Conservation (phyloP, 768 basidiomycete genomes). For the Trametes villosa region DNA sequence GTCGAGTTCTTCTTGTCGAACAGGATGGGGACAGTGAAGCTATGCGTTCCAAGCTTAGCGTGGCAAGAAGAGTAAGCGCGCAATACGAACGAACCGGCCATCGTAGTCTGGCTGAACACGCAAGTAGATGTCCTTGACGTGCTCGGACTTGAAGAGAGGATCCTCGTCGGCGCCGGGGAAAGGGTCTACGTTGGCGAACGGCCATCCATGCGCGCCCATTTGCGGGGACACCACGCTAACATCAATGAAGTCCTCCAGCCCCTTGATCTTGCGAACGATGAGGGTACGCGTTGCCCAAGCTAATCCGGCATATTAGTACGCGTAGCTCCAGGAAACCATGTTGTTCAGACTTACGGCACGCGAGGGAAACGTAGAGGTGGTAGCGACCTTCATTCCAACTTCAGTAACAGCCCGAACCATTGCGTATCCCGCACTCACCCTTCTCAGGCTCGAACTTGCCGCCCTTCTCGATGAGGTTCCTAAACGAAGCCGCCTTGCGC, state of each 20-base stretch:
- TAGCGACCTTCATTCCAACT: too few species aligned
- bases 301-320: constrained; percentile 33
- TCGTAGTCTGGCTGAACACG: too few species aligned
- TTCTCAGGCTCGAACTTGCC: constrained; percentile 74
- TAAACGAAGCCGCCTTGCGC: constrained; percentile 55
- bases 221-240: constrained; percentile 83
- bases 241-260: constrained; percentile 82
- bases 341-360: constrained; percentile 69
- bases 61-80: too few species aligned
- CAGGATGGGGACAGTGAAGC: constrained; percentile 87
- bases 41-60: background rate
- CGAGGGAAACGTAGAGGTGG: constrained; percentile 86
- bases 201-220: constrained; percentile 87
- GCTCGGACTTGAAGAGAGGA: background rate
- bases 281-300: constrained; percentile 95
- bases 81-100: too few species aligned
- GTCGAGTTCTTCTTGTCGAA: constrained; percentile 91
- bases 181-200: constrained; percentile 70
- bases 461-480: constrained; percentile 57
- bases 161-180: constrained; percentile 79
- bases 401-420: background rate
- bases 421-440: constrained; percentile 46
- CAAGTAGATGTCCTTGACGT: background rate
- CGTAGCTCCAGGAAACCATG: too few species aligned
- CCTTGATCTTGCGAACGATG: constrained; percentile 90